Evolutionary conservation across 352 stramenopile species (phyloP), one percentile per base, ranked within the genome.

Genomic region (Phytophthora constricta): DNA sequence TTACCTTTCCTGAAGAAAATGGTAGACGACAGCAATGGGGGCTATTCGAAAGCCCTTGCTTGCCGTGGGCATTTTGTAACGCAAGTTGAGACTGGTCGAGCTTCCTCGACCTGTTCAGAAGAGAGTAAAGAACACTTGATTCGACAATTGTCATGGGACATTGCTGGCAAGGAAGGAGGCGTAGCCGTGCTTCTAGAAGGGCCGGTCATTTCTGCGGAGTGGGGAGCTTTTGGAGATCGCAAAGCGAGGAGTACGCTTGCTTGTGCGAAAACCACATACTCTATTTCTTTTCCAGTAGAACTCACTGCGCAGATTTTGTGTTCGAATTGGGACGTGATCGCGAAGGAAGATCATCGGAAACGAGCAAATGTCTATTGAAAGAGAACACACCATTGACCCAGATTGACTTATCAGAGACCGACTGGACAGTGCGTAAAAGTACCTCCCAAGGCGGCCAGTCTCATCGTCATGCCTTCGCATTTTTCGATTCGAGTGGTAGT

Each of bases 161-260:
- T 71, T 59, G 63, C 55, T 54, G 59, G 72, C 19, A 70, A 57
- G 48, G 61, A 69, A 58, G 72, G 59, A 50, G 48, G 57, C 27
- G 58, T 54, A 25, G 46, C 33, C 2, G 55, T 71, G 51, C 17
- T 84, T 26, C 67, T 80, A 54, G 62, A 83, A 41, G 80, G 84
- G 0, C 88, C 78, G 62, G 79, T 93, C 10, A 65, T 82, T 10
- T 80, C 76, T 34, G 79, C 75, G 20, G 77, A 90, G 48, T 93
- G 85, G 85, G 66, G 80, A 4, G 73, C 0, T 77, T 90, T 37
- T 93, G 85, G 85, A 83, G 85, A 34, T 82, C 82, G 43, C 75
- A 91, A 54, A 65, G 77, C 5, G 71, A 65, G 11, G 79, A 82
- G 20, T 91, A 88, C 25, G 81, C 81, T 41, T 90, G 81, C 50